Base-by-base conservation (phyloP, 225 moss, liverwort and hornwort species). In the Pseudoscleropodium purum region DNA sequence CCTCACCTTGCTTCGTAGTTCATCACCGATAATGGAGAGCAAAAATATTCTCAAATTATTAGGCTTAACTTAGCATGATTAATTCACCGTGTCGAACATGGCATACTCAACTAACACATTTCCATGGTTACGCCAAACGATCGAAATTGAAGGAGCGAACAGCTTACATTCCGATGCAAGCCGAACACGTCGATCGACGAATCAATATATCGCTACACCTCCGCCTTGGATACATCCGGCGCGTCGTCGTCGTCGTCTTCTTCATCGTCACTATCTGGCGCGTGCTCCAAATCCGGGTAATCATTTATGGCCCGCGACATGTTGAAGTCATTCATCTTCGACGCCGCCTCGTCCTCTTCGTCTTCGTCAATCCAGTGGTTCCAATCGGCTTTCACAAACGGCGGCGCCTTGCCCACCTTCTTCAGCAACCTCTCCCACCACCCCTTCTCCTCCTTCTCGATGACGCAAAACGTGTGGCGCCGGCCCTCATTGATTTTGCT, bases 351-450 rank as follows among this genome's bases (percentile, higher is more conserved):
- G 37, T 96, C 93, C 91, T 97, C 98, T 82, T 99, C 98, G 41
- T 99, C 96, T 86, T 99, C 97, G 59, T 99, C 98, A 74, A 99
- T 94, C 97, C 98, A 99, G 79, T 94, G 96, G 90, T 99, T 97
- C 97, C 97, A 99, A 86, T 99, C 97, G 20, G 94, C 98, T 87
- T 94, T 96, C 25, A 99, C 93, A 41, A 93, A 97, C 21, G 95
- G 95, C 21, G 98, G 98, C 30, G 97, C 93, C 90, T 97, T 99
- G 13, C 98, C 97, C 86, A 94, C 96, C 31, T 94, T 88, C 90
- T 96, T 96, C 86, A 97, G 66, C 88, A 99, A 84, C 90, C 94
- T 96, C 90, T 95, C 91, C 98, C 98, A 99, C 98, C 98, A 97
- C 62, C 82, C 96, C 86, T 93, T 96, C 68, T 96, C 96, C 41